Evolutionary conservation across 805 yeast species (phyloP).

Genomic region (Candida maltosa): DNA sequence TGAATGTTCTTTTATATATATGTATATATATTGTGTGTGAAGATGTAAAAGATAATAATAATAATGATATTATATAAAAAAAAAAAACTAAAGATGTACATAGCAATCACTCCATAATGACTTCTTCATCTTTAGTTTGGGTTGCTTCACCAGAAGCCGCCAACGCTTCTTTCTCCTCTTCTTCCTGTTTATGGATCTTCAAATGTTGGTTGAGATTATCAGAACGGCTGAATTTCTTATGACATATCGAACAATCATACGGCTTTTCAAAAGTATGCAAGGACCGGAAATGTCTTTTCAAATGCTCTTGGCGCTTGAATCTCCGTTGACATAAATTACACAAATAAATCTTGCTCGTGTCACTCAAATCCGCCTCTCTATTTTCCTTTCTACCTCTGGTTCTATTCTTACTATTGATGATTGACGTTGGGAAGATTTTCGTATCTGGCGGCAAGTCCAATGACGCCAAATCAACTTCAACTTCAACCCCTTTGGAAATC

Average conservation of each 20-base stretch:
- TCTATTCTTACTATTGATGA: conserved; percentile 29
- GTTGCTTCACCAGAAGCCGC: conserved; percentile 2
- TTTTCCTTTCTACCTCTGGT: conserved; percentile 67
- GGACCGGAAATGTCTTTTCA: conserved; percentile 70
- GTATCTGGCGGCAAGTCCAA: conserved; percentile 40
- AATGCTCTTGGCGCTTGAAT: conserved; percentile 74
- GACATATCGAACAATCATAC: conserved; percentile 57
- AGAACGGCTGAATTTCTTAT: conserved; percentile 61
- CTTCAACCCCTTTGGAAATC: conserved; percentile 29
- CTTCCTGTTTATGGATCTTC: conserved; percentile 47
- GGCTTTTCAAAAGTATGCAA: conserved; percentile 75
- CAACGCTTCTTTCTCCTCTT: conserved; percentile 10
- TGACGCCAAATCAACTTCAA: conserved; percentile 37
- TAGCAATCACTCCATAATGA: no score
- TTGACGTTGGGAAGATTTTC: conserved; percentile 31
- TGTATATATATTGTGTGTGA: no score
- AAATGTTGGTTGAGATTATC: conserved; percentile 68
- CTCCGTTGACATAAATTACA: conserved; percentile 63
- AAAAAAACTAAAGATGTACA: no score
- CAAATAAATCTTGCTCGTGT: conserved; percentile 47
- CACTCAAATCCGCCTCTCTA: conserved; percentile 49
- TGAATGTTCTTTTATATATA: no score
- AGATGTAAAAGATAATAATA: no score
- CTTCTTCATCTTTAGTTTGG: no score
- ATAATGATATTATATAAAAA: no score